Evolutionary conservation across 2,329 filamentous ascomycete genomes (phyloP), one percentile per base, ranked within the genome.

Genomic region (Pseudohalonectria lignicola): DNA sequence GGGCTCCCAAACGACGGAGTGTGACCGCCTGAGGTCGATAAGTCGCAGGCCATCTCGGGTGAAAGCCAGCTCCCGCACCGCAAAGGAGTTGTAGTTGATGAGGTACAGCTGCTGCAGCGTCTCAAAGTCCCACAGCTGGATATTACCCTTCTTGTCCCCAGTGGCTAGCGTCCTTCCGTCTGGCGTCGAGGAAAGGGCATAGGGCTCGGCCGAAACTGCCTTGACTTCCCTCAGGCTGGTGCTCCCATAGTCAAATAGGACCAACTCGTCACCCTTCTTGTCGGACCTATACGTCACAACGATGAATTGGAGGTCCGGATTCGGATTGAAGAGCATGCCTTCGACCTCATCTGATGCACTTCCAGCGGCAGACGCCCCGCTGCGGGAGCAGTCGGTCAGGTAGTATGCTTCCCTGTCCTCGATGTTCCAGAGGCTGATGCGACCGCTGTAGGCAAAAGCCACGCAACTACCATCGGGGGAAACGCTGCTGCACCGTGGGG

Each of bases 121-220:
- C 39, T 40, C 34, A 13, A 40, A 40, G 7, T 40, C 39, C 29
- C 29, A 40, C 3, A 40, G 15, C 17, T 36, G 18, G 4, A 40
- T 40, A 13, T 17, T 26, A 4, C 41, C 41, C 3, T 33, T 39
- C 10, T 17, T 23, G 23, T 42, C 37, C 7, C 26, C 36, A 2
- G 36, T 37, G 6, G 40, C 36, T 5, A 41, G 18, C 3, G 36
- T 39, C 11, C 21, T 23, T 1, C 40, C 36, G 18, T 41, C 41
- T 3, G 28, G 34, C 11, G 31, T 35, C 9, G 35, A 31, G 3
- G 36, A 31, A 8, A 37, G 23, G 4, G 39, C 23, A 9, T 29
- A 39, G 2, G 37, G 21, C 12, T 34, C 31, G 13, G 21, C 31
- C 6, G 11, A 3, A 12, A 34, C 32, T 5, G 25, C n/a, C 11